Base-by-base conservation (phyloP, 1,284 basidiomycete species). In the Takashimella tepidaria region DNA sequence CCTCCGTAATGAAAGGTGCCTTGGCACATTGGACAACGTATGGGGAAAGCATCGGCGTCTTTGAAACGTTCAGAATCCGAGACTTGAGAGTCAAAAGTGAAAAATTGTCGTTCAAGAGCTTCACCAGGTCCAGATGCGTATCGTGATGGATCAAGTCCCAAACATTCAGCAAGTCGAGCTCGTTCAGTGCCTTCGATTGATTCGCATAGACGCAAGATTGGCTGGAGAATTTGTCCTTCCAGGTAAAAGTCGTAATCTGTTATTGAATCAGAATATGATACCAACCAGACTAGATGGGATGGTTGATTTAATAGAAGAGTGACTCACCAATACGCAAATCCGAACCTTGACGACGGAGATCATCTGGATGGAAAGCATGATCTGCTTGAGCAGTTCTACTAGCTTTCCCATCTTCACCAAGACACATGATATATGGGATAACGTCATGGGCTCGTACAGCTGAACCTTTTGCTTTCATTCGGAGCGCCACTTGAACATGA, bases 111-210 rank as follows among this genome's bases (percentile, higher is more conserved):
- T 24, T 88, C 88, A 45, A 85, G 82, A 0, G 79, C 76, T 5
- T 82, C 80, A 11, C 75, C 77, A 2, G 72, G 71, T 2, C 72
- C 62, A 19, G 77, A 75, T 45, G 81, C 82, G 76, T 88, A 98
- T 43, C 87, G 84, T 25, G 81, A 77, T 3, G 91, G 88, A 70
- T 98, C 93, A 53, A 99, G 81, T 87, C 92, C 95, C 5, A 99
- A 82, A 69, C 92, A 98, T 76, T 97, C 91, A 1, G 96, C 96
- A 13, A 98, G 77, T 25, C 95, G 81, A 8, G 90, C 79, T 27
- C 89, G 82, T 66, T 98, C 95, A 0, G 93, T 98, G 6, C 95
- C 95, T 67, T 97, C 91, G 54, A 99, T 98, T 5, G 88, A 87
- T 53, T 97, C 96, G 69, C 95, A 98, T 54, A 98, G 77, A 67